Base-by-base conservation (phyloP, 352 stramenopile genomes). In the Pythium sp. region DNA sequence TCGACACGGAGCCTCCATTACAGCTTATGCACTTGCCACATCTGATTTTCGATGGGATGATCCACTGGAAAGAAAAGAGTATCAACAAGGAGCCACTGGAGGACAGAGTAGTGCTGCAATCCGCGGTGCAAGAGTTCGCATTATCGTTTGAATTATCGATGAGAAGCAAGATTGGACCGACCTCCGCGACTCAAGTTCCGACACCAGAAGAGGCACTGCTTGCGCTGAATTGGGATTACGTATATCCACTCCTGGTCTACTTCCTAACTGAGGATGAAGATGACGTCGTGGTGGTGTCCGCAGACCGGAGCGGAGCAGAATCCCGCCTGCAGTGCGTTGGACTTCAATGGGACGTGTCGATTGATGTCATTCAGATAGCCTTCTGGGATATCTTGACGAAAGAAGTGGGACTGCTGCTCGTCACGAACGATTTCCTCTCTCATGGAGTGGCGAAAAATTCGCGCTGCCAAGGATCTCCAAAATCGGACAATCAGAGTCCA, bases 321-420 rank as follows among this genome's bases (percentile, higher is more conserved):
- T 43, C 2, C 61, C 72, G 30, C 34, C 43, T 83, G 0, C 41
- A 62, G 6, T 91, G 84, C 43, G 64, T 80, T 8, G 84, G 82
- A 1, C 55, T 91, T 2, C 80, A 91, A 61, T 92, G 83, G 83
- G 84, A 92, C 61, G 26, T 91, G 24, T 90, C 79, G 0, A 7
- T 93, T 5, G 83, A 84, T 32, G 54, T 74, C 15, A 56, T 89
- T 2, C 85, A 93, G 61, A 65, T 92, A 12, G 74, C 74, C 3
- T 91, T 84, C 82, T 93, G 85, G 85, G 85, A 93, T 54, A 73
- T 70, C 9, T 65, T 74, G 47, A 89, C 74, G 0, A 85, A 90
- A 64, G 79, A 91, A 0, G 71, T 74, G 2, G 80, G 72, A 0
- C 72, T 91, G 34, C 70, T 93, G 7, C 51, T 86, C 0, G 67